Evolutionary conservation across 352 stramenopile genomes (phyloP).

Genomic region (Globisporangium nunn): DNA sequence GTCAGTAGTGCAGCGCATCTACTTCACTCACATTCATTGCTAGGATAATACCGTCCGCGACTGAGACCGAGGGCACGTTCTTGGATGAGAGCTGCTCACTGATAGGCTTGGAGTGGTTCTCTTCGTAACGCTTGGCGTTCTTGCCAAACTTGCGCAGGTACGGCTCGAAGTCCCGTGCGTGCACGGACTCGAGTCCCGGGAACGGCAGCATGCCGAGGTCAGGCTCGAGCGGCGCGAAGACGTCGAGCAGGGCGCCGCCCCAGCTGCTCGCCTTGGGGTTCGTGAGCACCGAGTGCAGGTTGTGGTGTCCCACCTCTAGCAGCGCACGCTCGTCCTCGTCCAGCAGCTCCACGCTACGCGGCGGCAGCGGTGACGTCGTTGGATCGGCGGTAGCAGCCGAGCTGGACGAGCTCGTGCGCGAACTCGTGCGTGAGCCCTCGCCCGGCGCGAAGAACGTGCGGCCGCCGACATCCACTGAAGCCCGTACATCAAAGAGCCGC

Average conservation of each 20-base stretch:
- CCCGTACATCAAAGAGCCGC: conserved; percentile 59
- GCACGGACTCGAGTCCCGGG: conserved; percentile 51
- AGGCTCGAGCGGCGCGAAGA: conserved; percentile 61
- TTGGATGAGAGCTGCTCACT: conserved; percentile 79
- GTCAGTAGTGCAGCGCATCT: background rate
- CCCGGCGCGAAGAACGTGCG: conserved; percentile 2
- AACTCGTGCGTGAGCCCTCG: conserved; percentile 22
- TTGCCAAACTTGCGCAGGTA: conserved; percentile 72
- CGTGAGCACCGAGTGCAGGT: conserved; percentile 80
- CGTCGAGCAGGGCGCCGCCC: conserved; percentile 61
- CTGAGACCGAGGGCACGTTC: conserved; percentile 72
- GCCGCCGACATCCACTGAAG: background rate
- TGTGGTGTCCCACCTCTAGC: conserved; percentile 65
- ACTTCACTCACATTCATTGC: background rate
- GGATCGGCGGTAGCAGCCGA: conserved; percentile 7
- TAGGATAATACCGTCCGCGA: conserved; percentile 47
- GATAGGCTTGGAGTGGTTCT: conserved; percentile 71
- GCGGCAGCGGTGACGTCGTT: background rate
- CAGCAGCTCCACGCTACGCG: conserved; percentile 21
- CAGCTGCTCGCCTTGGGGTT: conserved; percentile 74
- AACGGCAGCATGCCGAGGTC: conserved; percentile 67
- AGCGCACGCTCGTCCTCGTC: conserved; percentile 63
- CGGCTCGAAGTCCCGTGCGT: conserved; percentile 63
- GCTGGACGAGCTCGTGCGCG: conserved; percentile 22
- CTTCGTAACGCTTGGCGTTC: conserved; percentile 54